phyloP scores from a whole-genome alignment of 164 flowering plant genomes.

The Magnolia changhungtana region DNA sequence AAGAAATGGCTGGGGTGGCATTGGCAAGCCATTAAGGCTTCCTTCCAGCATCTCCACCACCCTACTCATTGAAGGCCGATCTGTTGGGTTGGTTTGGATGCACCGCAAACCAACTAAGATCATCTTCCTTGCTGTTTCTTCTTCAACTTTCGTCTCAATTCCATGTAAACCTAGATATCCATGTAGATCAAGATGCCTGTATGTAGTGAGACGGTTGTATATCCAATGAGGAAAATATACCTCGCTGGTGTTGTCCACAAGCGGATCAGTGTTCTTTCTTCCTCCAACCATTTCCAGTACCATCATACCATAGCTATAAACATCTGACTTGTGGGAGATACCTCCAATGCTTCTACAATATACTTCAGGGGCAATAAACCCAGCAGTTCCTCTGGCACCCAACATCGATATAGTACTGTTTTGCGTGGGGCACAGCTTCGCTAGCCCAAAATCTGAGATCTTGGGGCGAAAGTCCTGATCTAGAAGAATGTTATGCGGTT shows the following conservation, averaged over 20 bases:
- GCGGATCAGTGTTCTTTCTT: not conserved
- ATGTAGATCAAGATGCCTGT: not conserved
- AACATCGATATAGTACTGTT: not conserved
- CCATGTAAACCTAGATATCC: too few relatives aligned
- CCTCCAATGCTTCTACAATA: not conserved
- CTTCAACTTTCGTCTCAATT: not conserved
- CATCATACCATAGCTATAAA: slow-evolving; percentile 11
- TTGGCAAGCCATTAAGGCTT: not conserved
- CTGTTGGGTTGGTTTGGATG: not conserved
- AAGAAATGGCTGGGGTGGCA: slow-evolving; percentile 4
- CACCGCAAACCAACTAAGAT: slow-evolving; percentile 3
- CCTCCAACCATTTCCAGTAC: slow-evolving; percentile 8
- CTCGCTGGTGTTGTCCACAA: not conserved
- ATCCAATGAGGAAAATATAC: slow-evolving; percentile 5
- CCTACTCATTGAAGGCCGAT: slow-evolving; percentile 1
- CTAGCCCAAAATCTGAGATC: slow-evolving; percentile 9
- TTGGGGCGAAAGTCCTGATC: slow-evolving; percentile 4
- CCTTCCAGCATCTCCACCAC: slow-evolving; percentile 8
- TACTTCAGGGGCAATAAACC: slow-evolving; percentile 11
- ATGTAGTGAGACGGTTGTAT: not conserved
- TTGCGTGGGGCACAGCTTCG: not conserved
- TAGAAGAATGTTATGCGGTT: slow-evolving; percentile 7
- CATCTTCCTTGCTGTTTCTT: slow-evolving; percentile 1
- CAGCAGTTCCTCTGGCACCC: not conserved
- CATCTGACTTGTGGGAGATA: slow-evolving; percentile 10